Percentiles rank a stretch among this genome's conserved stretches.
These are phyloP conservation scores for Solanum rostratum DNA, from an alignment of 257 asterid species.

Conservation along the genomic window DNA sequence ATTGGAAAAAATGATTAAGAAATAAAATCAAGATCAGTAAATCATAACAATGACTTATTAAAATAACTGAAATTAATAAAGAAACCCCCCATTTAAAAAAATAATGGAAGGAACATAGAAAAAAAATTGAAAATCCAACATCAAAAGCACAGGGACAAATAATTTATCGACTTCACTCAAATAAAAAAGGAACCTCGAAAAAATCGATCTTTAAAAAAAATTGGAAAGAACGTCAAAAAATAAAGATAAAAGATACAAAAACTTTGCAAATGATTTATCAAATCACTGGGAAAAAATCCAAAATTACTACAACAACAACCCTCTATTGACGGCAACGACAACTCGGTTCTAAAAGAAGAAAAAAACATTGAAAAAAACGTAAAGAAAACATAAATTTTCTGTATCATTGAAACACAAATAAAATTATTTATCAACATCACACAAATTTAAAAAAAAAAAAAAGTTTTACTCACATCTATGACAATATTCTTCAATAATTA, in stretches of 20 bases:
- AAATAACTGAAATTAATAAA: neutral
- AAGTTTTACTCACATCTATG: too few relatives aligned
- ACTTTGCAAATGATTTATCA: neutral
- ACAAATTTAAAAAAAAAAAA: too few relatives aligned
- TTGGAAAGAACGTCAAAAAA: neutral
- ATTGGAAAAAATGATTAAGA: neutral
- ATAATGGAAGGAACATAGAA: neutral
- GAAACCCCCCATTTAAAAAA: neutral
- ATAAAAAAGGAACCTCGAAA: neutral
- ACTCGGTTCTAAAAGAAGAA: too few relatives aligned
- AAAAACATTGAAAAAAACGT: too few relatives aligned
- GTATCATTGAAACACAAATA: too few relatives aligned
- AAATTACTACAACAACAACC: too few relatives aligned
- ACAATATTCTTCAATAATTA: too few relatives aligned
- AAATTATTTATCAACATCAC: neutral
- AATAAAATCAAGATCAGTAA: neutral
- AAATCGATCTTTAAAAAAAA: neutral
- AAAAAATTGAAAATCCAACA: neutral
- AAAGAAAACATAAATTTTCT: too few relatives aligned
- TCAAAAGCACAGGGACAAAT: too few relatives aligned
- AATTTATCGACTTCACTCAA: neutral
- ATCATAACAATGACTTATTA: neutral
- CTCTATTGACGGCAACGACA: fast-evolving
- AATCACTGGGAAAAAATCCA: neutral
- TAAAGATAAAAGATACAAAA: neutral